phyloP scores from a whole-genome alignment of 164 flowering plant genomes.

The Vitis rotundifolia region DNA sequence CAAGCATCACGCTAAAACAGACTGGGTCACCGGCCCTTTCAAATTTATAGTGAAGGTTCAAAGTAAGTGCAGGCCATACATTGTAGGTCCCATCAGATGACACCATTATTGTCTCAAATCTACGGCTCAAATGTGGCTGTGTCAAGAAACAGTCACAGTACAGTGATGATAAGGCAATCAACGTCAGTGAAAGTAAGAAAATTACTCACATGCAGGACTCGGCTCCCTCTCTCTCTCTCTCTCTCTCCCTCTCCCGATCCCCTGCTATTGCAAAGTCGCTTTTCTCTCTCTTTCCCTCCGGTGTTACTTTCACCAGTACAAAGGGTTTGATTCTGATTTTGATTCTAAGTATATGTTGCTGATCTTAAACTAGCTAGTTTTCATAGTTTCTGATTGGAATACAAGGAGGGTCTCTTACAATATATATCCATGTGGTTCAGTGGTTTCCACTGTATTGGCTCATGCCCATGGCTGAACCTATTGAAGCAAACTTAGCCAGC shows the following conservation, averaged over 20 bases:
- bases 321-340: too few species aligned
- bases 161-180: not conserved
- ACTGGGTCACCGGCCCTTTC: too few species aligned
- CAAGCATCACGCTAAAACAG: too few species aligned
- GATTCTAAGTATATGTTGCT: too few species aligned
- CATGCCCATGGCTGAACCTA: conserved; percentile 45
- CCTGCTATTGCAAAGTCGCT: too few species aligned
- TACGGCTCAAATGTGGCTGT: not conserved
- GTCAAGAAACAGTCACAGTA: not conserved
- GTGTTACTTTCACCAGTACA: too few species aligned
- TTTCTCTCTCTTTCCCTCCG: too few species aligned
- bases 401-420: not conserved
- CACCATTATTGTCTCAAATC: not conserved
- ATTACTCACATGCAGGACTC: conserved; percentile 12
- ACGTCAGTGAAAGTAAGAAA: not conserved
- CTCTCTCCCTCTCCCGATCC: conserved; percentile 1
- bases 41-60: too few species aligned
- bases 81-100: not conserved
- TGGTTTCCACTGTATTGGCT: conserved; percentile 31
- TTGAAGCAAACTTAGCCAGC: conserved; percentile 43
- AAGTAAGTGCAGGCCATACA: too few species aligned
- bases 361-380: not conserved
- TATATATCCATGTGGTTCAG: not conserved
- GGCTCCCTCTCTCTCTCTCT: not conserved
- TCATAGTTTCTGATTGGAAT: not conserved